Percentiles rank a stretch among this genome's conserved stretches.
Evolutionary conservation across 176 grass and related monocot genomes (phyloP).

Genomic region (Musa troglodytarum): DNA sequence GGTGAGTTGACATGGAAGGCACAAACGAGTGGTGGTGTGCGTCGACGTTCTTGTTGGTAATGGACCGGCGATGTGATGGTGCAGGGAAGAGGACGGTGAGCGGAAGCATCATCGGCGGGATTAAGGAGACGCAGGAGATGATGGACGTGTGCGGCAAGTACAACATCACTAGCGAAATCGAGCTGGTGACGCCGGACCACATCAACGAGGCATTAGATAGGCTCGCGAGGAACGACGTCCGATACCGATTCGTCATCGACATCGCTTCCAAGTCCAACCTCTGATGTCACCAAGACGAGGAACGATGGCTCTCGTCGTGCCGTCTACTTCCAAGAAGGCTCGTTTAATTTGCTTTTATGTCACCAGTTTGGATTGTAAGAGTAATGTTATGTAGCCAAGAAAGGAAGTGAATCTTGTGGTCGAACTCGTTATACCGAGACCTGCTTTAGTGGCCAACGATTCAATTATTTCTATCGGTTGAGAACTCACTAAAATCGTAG

Average conservation of each 20-base stretch:
- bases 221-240: conserved; percentile 67
- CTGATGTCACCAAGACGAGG: background rate
- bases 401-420: too few relatives aligned
- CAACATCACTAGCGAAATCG: conserved; percentile 62
- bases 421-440: too few relatives aligned
- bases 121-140: conserved; percentile 92
- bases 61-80: too few relatives aligned
- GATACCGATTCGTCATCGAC: conserved; percentile 71
- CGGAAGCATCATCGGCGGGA: conserved; percentile 71
- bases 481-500: too few relatives aligned
- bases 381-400: too few relatives aligned
- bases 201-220: conserved; percentile 54
- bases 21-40: background rate
- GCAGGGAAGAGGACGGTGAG: conserved; percentile 58
- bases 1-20: conserved; percentile 21
- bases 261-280: conserved; percentile 29
- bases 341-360: too few relatives aligned
- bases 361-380: too few relatives aligned
- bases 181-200: conserved; percentile 39
- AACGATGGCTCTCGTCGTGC: too few relatives aligned
- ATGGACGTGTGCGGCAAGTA: conserved; percentile 52
- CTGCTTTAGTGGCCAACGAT: too few relatives aligned
- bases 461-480: too few relatives aligned
- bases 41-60: too few relatives aligned
- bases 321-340: too few relatives aligned